Conservation (phyloP, 805 yeast species). For the Saccharomyces paradoxus region DNA sequence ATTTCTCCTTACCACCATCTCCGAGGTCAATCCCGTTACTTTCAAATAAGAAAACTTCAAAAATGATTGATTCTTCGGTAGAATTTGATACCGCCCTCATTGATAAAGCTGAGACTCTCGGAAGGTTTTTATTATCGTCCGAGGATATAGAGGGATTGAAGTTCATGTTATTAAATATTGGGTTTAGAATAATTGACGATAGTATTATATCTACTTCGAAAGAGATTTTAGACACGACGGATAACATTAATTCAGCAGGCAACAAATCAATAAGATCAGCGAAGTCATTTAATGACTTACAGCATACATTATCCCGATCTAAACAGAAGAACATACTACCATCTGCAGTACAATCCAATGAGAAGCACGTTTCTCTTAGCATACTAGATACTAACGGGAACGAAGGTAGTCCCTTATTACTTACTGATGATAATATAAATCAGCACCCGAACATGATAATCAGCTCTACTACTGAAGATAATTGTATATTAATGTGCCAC, state of each 20-base stretch:
- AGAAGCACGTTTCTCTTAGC: neutral
- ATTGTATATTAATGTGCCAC: constrained; percentile 23
- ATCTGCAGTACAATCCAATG: constrained; percentile 1
- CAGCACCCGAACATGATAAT: constrained; percentile 18
- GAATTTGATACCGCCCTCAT: constrained; percentile 34
- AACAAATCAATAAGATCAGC: constrained; percentile 11
- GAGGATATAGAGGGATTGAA: constrained; percentile 39
- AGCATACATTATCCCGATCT: neutral
- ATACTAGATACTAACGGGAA: neutral
- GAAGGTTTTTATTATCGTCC: constrained; percentile 34
- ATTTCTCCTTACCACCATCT: neutral
- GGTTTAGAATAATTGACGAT: constrained; percentile 25
- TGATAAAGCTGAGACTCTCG: constrained; percentile 30
- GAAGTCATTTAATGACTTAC: constrained; percentile 18
- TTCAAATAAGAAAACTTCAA: constrained; percentile 1
- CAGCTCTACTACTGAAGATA: constrained; percentile 5
- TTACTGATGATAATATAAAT: constrained; percentile 10
- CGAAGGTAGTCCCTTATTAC: neutral
- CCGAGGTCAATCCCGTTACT: neutral
- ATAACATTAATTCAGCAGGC: constrained; percentile 6
- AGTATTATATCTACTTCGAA: constrained; percentile 20
- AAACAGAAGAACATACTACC: neutral
- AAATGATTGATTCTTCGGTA: constrained; percentile 8
- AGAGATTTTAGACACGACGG: constrained; percentile 15
- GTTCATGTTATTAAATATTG: constrained; percentile 31